Base-by-base conservation (phyloP, 371 early-diverging fungal genomes). In the Mucor irregularis region DNA sequence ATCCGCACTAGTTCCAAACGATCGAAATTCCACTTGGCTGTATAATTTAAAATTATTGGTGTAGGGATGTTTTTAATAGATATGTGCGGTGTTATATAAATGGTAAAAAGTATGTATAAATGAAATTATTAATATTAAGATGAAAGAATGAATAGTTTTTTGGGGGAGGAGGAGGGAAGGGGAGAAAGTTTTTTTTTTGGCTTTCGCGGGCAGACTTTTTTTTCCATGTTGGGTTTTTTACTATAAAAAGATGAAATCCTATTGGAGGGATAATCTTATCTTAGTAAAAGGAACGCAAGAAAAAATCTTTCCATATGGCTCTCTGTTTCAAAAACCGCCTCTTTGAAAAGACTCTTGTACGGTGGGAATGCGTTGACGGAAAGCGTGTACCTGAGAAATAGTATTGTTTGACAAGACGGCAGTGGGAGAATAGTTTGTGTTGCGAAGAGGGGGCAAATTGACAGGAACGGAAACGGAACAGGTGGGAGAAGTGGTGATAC, bases 301-400 rank as follows among this genome's bases (percentile, higher is more conserved):
- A n/a, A n/a, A n/a, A n/a, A n/a, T n/a, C n/a, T n/a, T n/a, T n/a
- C n/a, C n/a, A n/a, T n/a, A n/a, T n/a, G n/a, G n/a, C n/a, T n/a
- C n/a, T n/a, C n/a, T n/a, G 42, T 13, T 11, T 42, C 17, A 42
- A 34, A 33, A 5, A 33, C 24, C 22, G 11, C 42, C 40, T 49
- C 64, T 58, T 54, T 49, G 45, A 45, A 50, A 64, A 21, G 64
- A 64, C 43, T 64, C 64, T 26, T 58, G 59, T 14, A 37, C 34
- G 1, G 54, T 45, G 3, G 44, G 21, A 6, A 55, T 24, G 0
- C 55, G 55, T 31, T 64, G 59, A 35, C 64, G 64, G 22, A 64
- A 64, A 24, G 58, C 53, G 44, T 63, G 19, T 21, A 53, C 30
- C 17, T 49, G 58, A 26, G 51, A 51, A 8, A 19, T 19, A 45